These are phyloP conservation scores for Streptanthus diversifolius DNA, from an alignment of 345 rosid species.

Conservation along the genomic window DNA sequence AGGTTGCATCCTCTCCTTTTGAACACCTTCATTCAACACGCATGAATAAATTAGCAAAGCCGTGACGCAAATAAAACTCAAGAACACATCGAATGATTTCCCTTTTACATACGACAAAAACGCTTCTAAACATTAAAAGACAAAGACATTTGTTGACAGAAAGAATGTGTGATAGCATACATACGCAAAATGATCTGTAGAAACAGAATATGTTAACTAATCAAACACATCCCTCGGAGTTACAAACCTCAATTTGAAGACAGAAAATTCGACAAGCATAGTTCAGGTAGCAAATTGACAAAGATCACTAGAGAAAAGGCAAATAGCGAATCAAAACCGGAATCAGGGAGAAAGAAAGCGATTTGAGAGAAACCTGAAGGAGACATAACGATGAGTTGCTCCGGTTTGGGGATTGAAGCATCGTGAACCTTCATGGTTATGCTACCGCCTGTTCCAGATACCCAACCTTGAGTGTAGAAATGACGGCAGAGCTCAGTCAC, in stretches of 20 bases:
- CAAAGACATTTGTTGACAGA: not conserved
- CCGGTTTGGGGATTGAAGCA: slow-evolving; percentile 58
- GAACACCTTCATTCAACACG: slow-evolving; percentile 54
- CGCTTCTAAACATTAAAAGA: not conserved
- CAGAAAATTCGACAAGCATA: not conserved
- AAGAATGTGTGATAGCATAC: not conserved
- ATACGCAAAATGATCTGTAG: no score
- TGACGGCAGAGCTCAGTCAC: slow-evolving; percentile 82
- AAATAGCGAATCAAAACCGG: not conserved
- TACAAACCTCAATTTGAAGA: not conserved
- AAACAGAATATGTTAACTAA: no score
- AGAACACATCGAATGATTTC: no score
- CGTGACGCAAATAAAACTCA: no score
- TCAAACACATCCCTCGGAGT: not conserved
- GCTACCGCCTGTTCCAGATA: slow-evolving; percentile 92
- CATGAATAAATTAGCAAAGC: not conserved
- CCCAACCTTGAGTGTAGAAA: slow-evolving; percentile 91
- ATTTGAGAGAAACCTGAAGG: slow-evolving; percentile 65
- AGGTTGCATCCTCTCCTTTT: slow-evolving; percentile 97
- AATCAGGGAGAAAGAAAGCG: not conserved
- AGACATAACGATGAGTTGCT: slow-evolving; percentile 87
- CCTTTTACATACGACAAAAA: no score
- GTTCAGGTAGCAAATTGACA: not conserved
- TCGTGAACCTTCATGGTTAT: slow-evolving; percentile 83
- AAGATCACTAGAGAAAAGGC: not conserved